Base-by-base conservation (phyloP, 371 early-diverging fungal species). In the Choanephora cucurbitarum region DNA sequence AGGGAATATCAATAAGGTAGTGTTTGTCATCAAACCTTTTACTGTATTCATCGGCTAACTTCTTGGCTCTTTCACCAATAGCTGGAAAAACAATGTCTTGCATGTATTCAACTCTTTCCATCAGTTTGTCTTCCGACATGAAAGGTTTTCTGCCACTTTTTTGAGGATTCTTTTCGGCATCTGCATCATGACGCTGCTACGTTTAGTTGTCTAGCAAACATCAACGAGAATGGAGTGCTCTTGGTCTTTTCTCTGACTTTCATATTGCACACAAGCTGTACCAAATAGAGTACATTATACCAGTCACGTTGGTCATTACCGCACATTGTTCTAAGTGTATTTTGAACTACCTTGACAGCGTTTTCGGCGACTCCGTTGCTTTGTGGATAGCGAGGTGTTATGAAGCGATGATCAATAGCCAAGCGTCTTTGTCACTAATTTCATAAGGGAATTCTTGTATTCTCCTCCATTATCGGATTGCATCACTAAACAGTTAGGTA, bases 381-480 rank as follows among this genome's bases (percentile, higher is more conserved):
- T 32, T 40, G 56, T 5, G 49, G 41, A 31, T 49, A 47, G 9
- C 42, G 48, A 5, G 56, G 34, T 3, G 48, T 56, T 7, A 28
- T 24, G 14, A 49, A 44, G 10, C 62, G 22, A 22, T 53, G 49
- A 4, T 65, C 48, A 15, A 68, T 66, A 9, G 28, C 28, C 28
- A 28, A 28, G n/a, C 28, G 28, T 28, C 28, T 28, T 28, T 28
- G 28, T 28, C 28, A 28, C 28, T 28, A 28, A 28, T 28, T 28
- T 28, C 28, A 28, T 28, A 28, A 28, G 28, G 28, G 28, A 28
- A 47, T 67, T 67, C 0, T 46, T 39, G 21, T 62, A 67, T 55
- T 74, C 68, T 18, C 49, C 53, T 17, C 70, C 74, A 57, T 70
- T 73, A 49, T 70, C 66, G 4, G 44, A 33, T 52, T 58, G 55